Evolutionary conservation across 2,329 filamentous ascomycete species (phyloP).

Genomic region (Teratosphaeria gauchensis): DNA sequence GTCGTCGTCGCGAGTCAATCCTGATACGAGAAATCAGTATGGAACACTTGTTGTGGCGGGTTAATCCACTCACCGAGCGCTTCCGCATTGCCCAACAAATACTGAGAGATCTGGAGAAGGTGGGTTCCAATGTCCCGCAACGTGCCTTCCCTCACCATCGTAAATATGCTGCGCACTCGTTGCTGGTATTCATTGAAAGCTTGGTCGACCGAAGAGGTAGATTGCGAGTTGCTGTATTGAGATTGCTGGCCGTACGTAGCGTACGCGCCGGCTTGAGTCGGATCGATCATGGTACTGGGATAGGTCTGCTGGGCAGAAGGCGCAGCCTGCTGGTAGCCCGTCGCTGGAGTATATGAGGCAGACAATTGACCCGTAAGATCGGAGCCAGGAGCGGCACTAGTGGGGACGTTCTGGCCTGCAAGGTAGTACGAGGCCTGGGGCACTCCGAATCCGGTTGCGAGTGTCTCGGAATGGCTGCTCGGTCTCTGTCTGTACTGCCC

Average conservation of each 20-base stretch:
- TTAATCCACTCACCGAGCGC: constrained; percentile 49
- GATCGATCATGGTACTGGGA: constrained; percentile 44
- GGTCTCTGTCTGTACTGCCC: constrained; percentile 68
- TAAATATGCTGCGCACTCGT: constrained; percentile 55
- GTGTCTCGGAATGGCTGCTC: constrained; percentile 66
- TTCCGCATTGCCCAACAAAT: constrained; percentile 56
- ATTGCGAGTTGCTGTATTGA: not conserved
- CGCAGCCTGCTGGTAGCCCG: constrained; percentile 53
- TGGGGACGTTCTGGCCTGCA: constrained; percentile 48
- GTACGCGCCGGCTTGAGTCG: constrained; percentile 28
- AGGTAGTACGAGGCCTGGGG: constrained; percentile 60
- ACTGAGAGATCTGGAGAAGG: constrained; percentile 54
- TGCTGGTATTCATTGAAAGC: constrained; percentile 56
- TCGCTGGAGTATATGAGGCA: constrained; percentile 52
- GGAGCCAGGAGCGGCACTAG: constrained; percentile 48
- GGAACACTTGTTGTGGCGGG: not conserved
- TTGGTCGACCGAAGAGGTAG: constrained; percentile 43
- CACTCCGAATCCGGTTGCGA: constrained; percentile 57
- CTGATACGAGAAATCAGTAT: constrained; percentile 38
- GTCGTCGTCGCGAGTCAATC: constrained; percentile 75
- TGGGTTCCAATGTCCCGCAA: constrained; percentile 50
- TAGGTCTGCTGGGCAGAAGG: constrained; percentile 43
- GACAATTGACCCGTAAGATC: constrained; percentile 51
- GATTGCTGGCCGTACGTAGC: constrained; percentile 11
- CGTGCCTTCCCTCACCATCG: constrained; percentile 55